Base-by-base conservation (phyloP, 176 grass and related monocot species). In the Pharus latifolius region DNA sequence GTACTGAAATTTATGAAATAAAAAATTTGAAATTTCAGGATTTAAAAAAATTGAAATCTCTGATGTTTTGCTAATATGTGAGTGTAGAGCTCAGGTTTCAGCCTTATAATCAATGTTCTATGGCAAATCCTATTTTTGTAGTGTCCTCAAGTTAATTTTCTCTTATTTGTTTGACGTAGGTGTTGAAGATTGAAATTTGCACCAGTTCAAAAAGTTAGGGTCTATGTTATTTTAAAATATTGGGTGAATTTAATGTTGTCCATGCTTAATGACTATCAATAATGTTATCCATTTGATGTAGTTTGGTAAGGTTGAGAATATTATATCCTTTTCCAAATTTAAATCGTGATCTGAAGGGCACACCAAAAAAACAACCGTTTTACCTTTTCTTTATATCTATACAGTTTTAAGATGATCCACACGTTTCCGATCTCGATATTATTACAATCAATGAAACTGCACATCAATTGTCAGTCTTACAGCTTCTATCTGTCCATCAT, bases 401-500 rank as follows among this genome's bases (percentile, higher is more conserved):
- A 32, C 37, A 60, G 62, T 34, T 78, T 46, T 49, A 29, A 25
- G 33, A n/a, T 57, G 27, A 45, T 6, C 25, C 16, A 2, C n/a
- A 43, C 6, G 1, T 43, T 58, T 31, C 43, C n/a, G 37, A 48
- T 69, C 16, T 70, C 60, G 10, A 4, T 73, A 10, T 56, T 20
- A 54, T 41, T 56, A 49, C 69, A 56, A 64, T 31, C 18, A 6
- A 72, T 42, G 29, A 69, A n/a, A 28, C 28, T 69, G 60, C 32
- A 32, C 13, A 60, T 6, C 45, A 73, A 69, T 7, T 32, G 16
- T 57, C 28, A 62, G 16, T 70, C 60, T 86, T 58, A 77, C 20
- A 72, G 18, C 81, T 77, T 56, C 18, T 32, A 46, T 40, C 60
- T 25, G 38, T 81, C 18, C 56, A 50, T 73, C n/a, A 37, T 90